Evolutionary conservation across 192 early-diverging fungal genomes (phyloP).

Genomic region (Borealophlyctis nickersoniae): DNA sequence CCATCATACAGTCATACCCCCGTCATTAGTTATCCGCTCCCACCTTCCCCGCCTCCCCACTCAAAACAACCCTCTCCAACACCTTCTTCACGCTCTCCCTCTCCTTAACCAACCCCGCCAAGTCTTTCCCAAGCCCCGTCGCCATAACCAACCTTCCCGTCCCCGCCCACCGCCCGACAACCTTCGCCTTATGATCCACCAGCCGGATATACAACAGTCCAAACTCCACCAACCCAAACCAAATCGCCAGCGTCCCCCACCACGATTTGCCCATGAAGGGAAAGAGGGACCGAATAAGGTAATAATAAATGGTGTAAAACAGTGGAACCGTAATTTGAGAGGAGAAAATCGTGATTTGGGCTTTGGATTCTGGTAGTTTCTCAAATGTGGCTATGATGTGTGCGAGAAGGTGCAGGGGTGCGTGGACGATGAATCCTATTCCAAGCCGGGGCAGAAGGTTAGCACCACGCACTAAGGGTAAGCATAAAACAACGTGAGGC

Average conservation of each 20-base stretch:
- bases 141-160: not conserved
- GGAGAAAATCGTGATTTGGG: constrained; percentile 23
- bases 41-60: not conserved
- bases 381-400: not conserved
- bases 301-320: constrained; percentile 7
- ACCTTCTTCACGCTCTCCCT: not conserved
- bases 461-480: not conserved
- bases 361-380: constrained; percentile 23
- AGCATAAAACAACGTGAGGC: not conserved
- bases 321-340: constrained; percentile 4
- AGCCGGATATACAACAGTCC: constrained; percentile 8
- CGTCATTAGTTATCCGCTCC: no score
- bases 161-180: not conserved
- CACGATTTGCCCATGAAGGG: not conserved
- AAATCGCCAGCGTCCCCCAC: not conserved
- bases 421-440: constrained; percentile 14
- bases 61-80: not conserved
- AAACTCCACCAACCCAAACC: not conserved
- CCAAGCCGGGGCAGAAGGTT: not conserved
- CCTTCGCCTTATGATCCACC: constrained; percentile 2
- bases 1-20: no score
- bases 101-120: not conserved
- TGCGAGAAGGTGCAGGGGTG: constrained; percentile 6
- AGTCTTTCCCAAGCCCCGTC: not conserved
- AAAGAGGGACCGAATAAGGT: not conserved